Evolutionary conservation across 257 asterid genomes (phyloP), one percentile per base, ranked within the genome.

Genomic region (Sherardia arvensis): DNA sequence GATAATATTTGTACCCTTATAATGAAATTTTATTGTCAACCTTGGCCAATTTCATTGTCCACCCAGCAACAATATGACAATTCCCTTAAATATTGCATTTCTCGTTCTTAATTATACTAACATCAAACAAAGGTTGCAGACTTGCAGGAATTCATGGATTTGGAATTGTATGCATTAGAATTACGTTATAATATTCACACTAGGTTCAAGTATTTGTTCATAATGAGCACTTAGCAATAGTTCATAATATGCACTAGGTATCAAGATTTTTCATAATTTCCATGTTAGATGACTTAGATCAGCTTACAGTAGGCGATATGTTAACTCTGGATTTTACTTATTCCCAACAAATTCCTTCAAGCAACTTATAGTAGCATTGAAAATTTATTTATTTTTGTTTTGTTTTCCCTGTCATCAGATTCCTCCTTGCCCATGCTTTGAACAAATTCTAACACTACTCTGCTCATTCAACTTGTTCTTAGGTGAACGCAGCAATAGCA

Each of bases 401-500:
- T 23, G 18, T 29, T 48, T 48, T 48, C 32, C 32, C 61, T n/a
- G 17, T 56, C n/a, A 12, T 56, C 61, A 56, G 27, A 29, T 14
- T 57, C 30, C 28, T 27, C 14, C 25, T 54, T 7, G 32, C 33
- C 34, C 30, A 29, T 23, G 33, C 61, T 55, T 27, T 55, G 5
- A 14, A 27, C 26, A 58, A 58, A 8, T 7, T 29, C n/a, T 15
- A 58, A 4, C 17, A 23, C 14, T 8, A 65, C 21, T 22, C 26
- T 26, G 43, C 40, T 48, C 34, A 3, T 58, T 45, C 53, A 22
- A 18, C 9, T 27, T 26, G 40, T 38, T 15, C 28, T 25, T 72
- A 90, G 97, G 91, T 80, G 38, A 85, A 79, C 78, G 85, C 94
- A 59, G 97, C 97, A 59, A 77, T 72, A 56, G 67, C 15, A 21